These are phyloP conservation scores for Ganoderma multipileum DNA, from an alignment of 1,284 basidiomycete species.

Conservation along the genomic window DNA sequence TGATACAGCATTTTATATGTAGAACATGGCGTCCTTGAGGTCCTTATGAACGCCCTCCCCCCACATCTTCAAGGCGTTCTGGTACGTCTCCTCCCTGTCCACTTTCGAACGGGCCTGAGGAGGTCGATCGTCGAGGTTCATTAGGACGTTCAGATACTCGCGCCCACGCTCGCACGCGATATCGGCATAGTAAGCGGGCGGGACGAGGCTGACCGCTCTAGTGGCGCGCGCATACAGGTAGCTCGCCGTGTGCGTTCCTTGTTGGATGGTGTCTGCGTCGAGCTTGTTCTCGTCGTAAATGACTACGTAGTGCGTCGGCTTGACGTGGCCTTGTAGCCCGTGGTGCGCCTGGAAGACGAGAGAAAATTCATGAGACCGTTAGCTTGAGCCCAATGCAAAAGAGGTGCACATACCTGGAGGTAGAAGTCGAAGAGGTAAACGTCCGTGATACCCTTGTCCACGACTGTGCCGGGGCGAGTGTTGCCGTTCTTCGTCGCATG, in stretches of 20 bases:
- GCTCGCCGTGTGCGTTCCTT: constrained; percentile 66
- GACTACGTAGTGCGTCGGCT: constrained; percentile 77
- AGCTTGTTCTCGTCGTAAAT: constrained; percentile 76
- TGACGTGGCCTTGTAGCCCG: constrained; percentile 69
- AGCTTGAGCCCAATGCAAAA: background rate
- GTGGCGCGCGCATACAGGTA: constrained; percentile 81
- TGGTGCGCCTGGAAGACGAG: constrained; percentile 54
- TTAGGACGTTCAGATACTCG: constrained; percentile 71
- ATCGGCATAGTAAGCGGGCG: constrained; percentile 80
- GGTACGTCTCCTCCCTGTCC: constrained; percentile 53
- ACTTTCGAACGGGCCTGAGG: constrained; percentile 42
- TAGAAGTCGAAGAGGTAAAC: constrained; percentile 82
- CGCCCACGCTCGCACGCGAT: constrained; percentile 78
- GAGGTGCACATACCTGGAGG: constrained; percentile 53
- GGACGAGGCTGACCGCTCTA: constrained; percentile 77
- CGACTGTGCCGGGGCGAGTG: constrained; percentile 75
- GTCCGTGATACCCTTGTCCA: constrained; percentile 76
- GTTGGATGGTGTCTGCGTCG: constrained; percentile 70
- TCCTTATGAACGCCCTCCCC: constrained; percentile 66
- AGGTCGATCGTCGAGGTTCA: constrained; percentile 49
- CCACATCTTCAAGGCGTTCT: constrained; percentile 63
- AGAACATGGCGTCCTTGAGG: constrained; percentile 73
- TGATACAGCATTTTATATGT: constrained; percentile 50
- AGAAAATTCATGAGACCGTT: background rate
- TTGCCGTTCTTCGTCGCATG: constrained; percentile 70